A percentile compares a stretch with the other conserved stretches of the same genome.
Evolutionary conservation across 2,329 filamentous ascomycete genomes (phyloP).

Genomic region (Trichoderma lentiforme): DNA sequence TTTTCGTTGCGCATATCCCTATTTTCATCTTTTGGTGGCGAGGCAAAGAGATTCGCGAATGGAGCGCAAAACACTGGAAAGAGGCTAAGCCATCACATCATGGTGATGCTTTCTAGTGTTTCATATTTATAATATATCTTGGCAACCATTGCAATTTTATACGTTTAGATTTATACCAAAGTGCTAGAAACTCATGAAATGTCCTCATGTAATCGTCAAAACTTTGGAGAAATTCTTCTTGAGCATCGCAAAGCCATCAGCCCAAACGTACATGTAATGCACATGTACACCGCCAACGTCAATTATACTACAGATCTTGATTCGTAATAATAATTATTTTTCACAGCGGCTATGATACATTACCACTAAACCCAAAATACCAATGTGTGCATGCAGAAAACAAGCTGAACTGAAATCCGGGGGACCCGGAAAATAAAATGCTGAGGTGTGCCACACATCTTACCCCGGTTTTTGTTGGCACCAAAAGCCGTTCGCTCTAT

Average conservation of each 20-base stretch:
- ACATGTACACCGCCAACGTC: neutral
- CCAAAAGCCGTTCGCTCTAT: neutral
- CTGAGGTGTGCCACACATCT: neutral
- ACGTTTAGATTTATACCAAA: neutral
- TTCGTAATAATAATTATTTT: neutral
- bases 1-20: neutral
- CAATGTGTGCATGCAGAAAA: neutral
- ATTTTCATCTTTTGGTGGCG: slow-evolving; percentile 7
- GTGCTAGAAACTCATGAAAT: neutral
- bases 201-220: neutral
- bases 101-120: slow-evolving; percentile 1
- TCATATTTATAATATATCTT: neutral
- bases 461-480: neutral
- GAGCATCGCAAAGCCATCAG: neutral
- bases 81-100: slow-evolving; percentile 1
- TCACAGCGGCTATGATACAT: neutral
- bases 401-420: neutral
- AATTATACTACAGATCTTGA: neutral
- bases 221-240: neutral
- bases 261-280: neutral
- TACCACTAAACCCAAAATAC: neutral
- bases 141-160: neutral
- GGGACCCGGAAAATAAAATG: neutral
- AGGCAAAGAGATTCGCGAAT: slow-evolving; percentile 9
- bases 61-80: neutral